Percentiles rank a stretch among this genome's conserved stretches.
These are phyloP conservation scores for Naumovozyma baii DNA, from an alignment of 805 yeast species.

Conservation along the genomic window DNA sequence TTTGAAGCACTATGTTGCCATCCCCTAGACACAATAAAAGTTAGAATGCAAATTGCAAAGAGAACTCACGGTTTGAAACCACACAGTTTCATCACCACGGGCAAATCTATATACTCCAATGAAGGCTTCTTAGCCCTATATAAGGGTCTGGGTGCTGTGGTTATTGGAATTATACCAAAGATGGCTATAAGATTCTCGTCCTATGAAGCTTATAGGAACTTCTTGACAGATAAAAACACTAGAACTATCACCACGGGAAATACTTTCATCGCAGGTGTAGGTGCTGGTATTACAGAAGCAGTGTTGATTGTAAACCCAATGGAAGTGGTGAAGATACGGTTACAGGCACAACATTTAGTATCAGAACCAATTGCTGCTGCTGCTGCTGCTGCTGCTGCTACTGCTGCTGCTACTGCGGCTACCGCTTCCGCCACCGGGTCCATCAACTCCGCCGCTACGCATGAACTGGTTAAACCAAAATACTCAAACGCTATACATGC, in stretches of 20 bases:
- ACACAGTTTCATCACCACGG: constrained; percentile 82
- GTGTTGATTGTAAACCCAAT: constrained; percentile 91
- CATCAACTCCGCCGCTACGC: too few relatives aligned
- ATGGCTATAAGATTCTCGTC: constrained; percentile 97
- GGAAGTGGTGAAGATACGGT: constrained; percentile 93
- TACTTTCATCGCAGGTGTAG: constrained; percentile 86
- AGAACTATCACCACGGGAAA: constrained; percentile 61
- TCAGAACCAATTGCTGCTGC: constrained; percentile 10
- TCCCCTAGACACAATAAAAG: constrained; percentile 96
- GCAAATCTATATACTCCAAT: constrained; percentile 60
- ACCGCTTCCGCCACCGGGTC: constrained; percentile 28
- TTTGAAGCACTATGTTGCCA: constrained; percentile 97
- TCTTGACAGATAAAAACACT: constrained; percentile 49
- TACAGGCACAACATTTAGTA: constrained; percentile 88
- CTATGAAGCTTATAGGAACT: constrained; percentile 75
- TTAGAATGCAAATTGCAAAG: constrained; percentile 86
- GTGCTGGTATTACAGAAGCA: constrained; percentile 96
- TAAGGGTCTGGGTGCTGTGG: constrained; percentile 95
- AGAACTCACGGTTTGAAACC: constrained; percentile 55
- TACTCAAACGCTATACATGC: constrained; percentile 92
- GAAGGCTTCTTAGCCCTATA: constrained; percentile 82
- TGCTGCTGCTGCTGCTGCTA: constrained; percentile 25
- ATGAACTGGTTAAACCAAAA: constrained; percentile 50
- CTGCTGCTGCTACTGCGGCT: constrained; percentile 3
- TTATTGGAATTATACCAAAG: constrained; percentile 94